phyloP scores from a whole-genome alignment of 1,284 basidiomycete genomes.

The Neonothopanus nambi region DNA sequence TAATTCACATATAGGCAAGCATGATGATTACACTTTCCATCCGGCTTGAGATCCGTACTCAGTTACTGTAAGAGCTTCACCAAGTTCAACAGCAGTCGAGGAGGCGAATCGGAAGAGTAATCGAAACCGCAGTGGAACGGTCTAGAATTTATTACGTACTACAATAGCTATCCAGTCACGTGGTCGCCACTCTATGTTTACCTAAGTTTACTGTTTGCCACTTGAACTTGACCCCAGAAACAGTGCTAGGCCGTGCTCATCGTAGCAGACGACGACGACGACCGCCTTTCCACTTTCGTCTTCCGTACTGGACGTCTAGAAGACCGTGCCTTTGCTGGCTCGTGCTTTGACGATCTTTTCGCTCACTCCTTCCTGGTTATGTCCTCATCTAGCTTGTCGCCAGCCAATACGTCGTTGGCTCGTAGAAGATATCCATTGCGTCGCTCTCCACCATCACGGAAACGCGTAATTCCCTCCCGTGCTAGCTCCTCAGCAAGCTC shows the following conservation, averaged over 20 bases:
- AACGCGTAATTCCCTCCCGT: slow-evolving; percentile 7
- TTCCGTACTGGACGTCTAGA: background rate
- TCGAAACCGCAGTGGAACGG: too few species aligned
- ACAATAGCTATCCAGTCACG: too few species aligned
- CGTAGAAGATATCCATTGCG: slow-evolving; percentile 35
- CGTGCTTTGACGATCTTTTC: slow-evolving; percentile 3
- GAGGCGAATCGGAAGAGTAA: too few species aligned
- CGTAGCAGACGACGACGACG: slow-evolving; percentile 3
- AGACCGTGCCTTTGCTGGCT: slow-evolving; percentile 14
- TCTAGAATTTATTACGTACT: too few species aligned
- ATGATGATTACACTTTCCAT: too few species aligned
- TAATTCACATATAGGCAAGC: too few species aligned
- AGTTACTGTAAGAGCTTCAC: too few species aligned
- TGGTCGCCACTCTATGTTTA: too few species aligned
- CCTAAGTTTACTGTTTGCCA: too few species aligned
- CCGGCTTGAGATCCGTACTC: too few species aligned
- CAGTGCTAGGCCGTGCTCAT: background rate
- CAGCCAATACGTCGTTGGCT: slow-evolving; percentile 25
- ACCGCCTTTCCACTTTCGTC: background rate
- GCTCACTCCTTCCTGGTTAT: slow-evolving; percentile 29
- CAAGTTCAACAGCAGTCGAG: too few species aligned
- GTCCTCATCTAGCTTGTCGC: slow-evolving; percentile 30
- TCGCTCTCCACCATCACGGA: slow-evolving; percentile 37
- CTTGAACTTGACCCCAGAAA: background rate
- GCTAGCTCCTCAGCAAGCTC: slow-evolving; percentile 24